Conservation (phyloP, 1,284 basidiomycete genomes). For the Heliocybe sulcata region DNA sequence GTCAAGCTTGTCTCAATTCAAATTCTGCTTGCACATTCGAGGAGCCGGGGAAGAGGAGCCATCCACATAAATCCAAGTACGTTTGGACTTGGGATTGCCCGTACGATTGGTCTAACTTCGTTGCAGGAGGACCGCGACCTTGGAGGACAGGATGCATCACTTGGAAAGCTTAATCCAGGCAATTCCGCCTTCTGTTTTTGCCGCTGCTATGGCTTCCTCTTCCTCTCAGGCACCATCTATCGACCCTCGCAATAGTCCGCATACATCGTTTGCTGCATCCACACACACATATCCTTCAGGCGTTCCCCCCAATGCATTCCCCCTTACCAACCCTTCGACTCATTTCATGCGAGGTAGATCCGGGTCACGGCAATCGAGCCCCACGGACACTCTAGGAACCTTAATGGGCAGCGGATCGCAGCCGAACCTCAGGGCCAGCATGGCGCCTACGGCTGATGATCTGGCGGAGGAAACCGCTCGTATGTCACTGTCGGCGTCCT, state of each 20-base stretch:
- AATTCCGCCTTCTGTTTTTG: slow-evolving; percentile 72
- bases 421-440: background rate
- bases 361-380: slow-evolving; percentile 35
- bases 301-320: slow-evolving; percentile 67
- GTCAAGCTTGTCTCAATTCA: slow-evolving; percentile 73
- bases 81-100: slow-evolving; percentile 14
- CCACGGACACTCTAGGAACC: slow-evolving; percentile 27
- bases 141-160: slow-evolving; percentile 81
- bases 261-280: slow-evolving; percentile 44
- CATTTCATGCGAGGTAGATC: slow-evolving; percentile 52
- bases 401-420: background rate
- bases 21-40: slow-evolving; percentile 77
- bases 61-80: slow-evolving; percentile 79
- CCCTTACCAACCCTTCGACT: slow-evolving; percentile 70
- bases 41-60: slow-evolving; percentile 74
- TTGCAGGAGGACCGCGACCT: slow-evolving; percentile 60
- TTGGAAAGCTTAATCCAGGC: slow-evolving; percentile 75
- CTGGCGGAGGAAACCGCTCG: slow-evolving; percentile 50
- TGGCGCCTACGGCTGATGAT: slow-evolving; percentile 28
- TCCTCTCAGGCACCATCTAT: slow-evolving; percentile 17
- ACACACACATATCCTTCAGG: slow-evolving; percentile 50
- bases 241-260: slow-evolving; percentile 31
- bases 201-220: slow-evolving; percentile 36
- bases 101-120: background rate
- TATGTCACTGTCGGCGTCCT: slow-evolving; percentile 62